Evolutionary conservation across 2,329 filamentous ascomycete genomes (phyloP).

Genomic region (Periglandula ipomoeae): DNA sequence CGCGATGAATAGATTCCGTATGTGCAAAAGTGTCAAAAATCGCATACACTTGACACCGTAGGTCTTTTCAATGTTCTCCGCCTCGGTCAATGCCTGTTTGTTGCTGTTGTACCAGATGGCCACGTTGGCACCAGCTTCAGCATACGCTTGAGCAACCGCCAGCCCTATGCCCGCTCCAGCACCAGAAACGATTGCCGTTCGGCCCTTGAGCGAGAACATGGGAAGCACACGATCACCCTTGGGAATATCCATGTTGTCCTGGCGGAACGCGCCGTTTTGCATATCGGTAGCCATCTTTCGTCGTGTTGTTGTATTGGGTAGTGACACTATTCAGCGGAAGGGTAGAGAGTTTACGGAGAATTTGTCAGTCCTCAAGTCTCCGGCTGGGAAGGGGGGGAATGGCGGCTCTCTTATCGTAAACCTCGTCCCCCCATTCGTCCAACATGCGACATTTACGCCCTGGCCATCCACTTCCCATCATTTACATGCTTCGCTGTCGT

Average conservation of each 20-base stretch:
- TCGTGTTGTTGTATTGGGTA: background rate
- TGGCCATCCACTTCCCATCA: background rate
- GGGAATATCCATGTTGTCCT: slow-evolving; percentile 44
- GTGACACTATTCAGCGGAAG: background rate
- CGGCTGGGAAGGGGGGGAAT: background rate
- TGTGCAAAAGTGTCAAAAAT: background rate
- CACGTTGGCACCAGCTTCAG: slow-evolving; percentile 63
- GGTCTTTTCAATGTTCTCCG: slow-evolving; percentile 52
- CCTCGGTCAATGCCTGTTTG: slow-evolving; percentile 51
- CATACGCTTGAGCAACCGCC: slow-evolving; percentile 52
- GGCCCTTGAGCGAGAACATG: slow-evolving; percentile 60
- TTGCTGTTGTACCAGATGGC: slow-evolving; percentile 67
- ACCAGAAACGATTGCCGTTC: slow-evolving; percentile 61
- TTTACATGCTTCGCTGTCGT: background rate
- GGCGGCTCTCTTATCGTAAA: background rate
- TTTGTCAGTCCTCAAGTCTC: too few relatives aligned
- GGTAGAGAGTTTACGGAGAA: too few relatives aligned
- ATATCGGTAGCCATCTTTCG: slow-evolving; percentile 28
- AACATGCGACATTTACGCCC: background rate
- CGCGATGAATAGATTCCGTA: background rate
- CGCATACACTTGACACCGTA: slow-evolving; percentile 59
- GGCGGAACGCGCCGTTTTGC: slow-evolving; percentile 42
- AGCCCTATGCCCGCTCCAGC: slow-evolving; percentile 60
- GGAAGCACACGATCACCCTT: slow-evolving; percentile 45
- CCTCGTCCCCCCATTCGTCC: background rate